phyloP scores from a whole-genome alignment of 768 basidiomycete genomes.

The Boletus subcaerulescens region DNA sequence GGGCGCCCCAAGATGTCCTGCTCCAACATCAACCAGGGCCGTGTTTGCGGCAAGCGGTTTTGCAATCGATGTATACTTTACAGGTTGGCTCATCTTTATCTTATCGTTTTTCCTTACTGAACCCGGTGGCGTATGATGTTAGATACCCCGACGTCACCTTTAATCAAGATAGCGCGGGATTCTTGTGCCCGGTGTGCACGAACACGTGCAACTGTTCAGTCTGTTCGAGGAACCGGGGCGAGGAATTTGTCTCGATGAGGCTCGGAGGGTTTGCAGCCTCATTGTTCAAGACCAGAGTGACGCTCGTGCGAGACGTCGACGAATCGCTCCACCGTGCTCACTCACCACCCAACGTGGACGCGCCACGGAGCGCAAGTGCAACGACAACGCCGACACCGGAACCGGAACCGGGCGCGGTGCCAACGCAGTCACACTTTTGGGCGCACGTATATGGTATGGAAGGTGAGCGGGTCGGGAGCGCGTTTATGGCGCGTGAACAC shows the following conservation, averaged over 20 bases:
- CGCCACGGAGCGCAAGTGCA: background rate
- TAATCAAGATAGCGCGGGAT: constrained; percentile 27
- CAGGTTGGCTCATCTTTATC: constrained; percentile 25
- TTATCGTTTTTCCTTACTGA: constrained; percentile 4
- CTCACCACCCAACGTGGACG: background rate
- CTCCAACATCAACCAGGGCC: constrained; percentile 16
- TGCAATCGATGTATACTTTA: constrained; percentile 34
- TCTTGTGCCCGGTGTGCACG: constrained; percentile 45
- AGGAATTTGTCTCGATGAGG: constrained; percentile 39
- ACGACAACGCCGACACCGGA: constrained; percentile 4
- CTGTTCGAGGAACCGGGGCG: constrained; percentile 46
- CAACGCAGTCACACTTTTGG: constrained; percentile 25
- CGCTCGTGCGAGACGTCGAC: constrained; percentile 20
- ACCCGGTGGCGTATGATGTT: background rate
- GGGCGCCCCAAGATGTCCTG: constrained; percentile 36
- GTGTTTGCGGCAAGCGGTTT: constrained; percentile 32
- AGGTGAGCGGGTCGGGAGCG: constrained; percentile 27
- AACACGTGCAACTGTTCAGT: constrained; percentile 47
- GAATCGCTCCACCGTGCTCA: background rate
- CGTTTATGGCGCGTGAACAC: constrained; percentile 19
- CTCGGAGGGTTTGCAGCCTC: constrained; percentile 22
- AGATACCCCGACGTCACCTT: constrained; percentile 43
- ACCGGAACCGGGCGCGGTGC: background rate
- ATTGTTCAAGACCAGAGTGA: constrained; percentile 21
- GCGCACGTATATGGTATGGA: constrained; percentile 33